Evolutionary conservation across 2,329 filamentous ascomycete species (phyloP), one percentile per base, ranked within the genome.

Genomic region (Thelonectria olida): DNA sequence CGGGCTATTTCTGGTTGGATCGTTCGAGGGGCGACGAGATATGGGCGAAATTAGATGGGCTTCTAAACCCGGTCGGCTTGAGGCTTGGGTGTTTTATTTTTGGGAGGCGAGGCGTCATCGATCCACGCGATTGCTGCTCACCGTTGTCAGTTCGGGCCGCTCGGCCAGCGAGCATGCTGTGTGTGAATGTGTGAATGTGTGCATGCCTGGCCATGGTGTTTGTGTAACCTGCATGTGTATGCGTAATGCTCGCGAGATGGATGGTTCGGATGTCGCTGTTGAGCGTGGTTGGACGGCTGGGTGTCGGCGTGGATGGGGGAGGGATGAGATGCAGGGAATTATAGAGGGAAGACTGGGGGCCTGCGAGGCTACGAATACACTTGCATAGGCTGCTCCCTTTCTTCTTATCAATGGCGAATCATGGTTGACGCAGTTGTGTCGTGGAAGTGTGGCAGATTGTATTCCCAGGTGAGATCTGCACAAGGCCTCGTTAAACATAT

Each of bases 21-120:
- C 42, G 41, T 25, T 31, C 10, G 22, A 27, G 45, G 45, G n/a
- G 25, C 22, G 7, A 31, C 13, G 9, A 50, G 54, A 27, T 49
- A 41, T 38, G 57, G 58, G 39, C 52, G 58, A 61, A 61, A 61
- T 61, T 61, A 19, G 47, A 56, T 17, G 52, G 42, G 9, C 8
- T 15, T 17, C 20, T n/a, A 55, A 41, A 41, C 53, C 53, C n/a
- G 44, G 53, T 44, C 19, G 4, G 51, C 27, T 2, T 2, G 12
- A 15, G 45, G n/a, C 23, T 42, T 36, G 54, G 54, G 6, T 38
- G 23, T 17, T 10, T 39, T 19, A 17, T 44, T 44, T 17, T n/a
- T 27, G 22, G 42, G 8, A 15, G 31, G n/a, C 31, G 42, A 45
- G 42, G 22, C 42, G 22, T 45, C 42, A 25, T 45, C 22, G 42